A percentile compares a stretch with the other conserved stretches of the same genome.
These are phyloP conservation scores for Inonotus obliquus DNA, from an alignment of 1,284 basidiomycete genomes.

Conservation along the genomic window DNA sequence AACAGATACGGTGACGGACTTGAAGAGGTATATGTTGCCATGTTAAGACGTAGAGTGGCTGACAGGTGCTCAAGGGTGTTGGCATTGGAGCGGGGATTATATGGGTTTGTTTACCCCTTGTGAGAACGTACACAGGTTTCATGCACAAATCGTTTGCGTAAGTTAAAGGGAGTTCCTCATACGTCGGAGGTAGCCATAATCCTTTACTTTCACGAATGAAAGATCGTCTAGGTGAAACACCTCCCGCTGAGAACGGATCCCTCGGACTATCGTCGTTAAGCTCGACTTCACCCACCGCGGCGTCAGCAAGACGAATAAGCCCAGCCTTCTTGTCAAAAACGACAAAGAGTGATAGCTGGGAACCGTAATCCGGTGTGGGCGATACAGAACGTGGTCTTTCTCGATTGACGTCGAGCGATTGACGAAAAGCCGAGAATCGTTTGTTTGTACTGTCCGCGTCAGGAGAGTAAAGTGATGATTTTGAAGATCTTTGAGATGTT, in stretches of 20 bases:
- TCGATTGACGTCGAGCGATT: constrained; percentile 11
- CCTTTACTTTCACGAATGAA: constrained; percentile 20
- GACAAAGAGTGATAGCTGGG: constrained; percentile 70
- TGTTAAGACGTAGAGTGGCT: constrained; percentile 48
- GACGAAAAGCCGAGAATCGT: constrained; percentile 14
- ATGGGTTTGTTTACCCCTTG: constrained; percentile 63
- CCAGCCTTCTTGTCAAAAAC: constrained; percentile 80
- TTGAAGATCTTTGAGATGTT: constrained; percentile 22
- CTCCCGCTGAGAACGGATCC: constrained; percentile 20
- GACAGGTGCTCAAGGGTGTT: constrained; percentile 37
- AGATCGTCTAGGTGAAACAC: constrained; percentile 23
- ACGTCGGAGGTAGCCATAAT: constrained; percentile 18
- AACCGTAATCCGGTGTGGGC: constrained; percentile 43
- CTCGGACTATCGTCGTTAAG: constrained; percentile 46
- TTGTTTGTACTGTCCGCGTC: constrained; percentile 3
- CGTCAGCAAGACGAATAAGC: constrained; percentile 71
- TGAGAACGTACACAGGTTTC: constrained; percentile 55
- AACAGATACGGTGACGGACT: constrained; percentile 48
- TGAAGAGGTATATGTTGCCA: constrained; percentile 59
- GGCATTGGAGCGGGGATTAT: constrained; percentile 65
- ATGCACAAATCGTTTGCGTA: constrained; percentile 23
- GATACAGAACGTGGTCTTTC: constrained; percentile 13
- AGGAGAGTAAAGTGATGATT: not conserved
- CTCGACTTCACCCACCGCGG: constrained; percentile 72
- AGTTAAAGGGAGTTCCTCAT: constrained; percentile 12